Conservation (phyloP, 768 basidiomycete species). For the Solioccasus polychromus region DNA sequence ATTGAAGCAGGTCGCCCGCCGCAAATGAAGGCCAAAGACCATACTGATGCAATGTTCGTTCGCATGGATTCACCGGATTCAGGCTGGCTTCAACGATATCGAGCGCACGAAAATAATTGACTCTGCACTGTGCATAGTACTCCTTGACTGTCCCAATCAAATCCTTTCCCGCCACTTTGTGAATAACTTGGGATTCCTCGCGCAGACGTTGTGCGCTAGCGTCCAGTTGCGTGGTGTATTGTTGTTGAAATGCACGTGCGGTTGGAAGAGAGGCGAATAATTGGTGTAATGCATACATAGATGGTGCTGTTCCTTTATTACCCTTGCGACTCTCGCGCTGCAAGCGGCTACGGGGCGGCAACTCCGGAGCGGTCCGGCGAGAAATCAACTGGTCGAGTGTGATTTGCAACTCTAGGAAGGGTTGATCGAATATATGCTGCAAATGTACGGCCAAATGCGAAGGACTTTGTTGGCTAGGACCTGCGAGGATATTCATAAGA, state of each 20-base stretch:
- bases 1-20: slow-evolving; percentile 25
- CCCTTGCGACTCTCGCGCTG: background rate
- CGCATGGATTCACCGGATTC: slow-evolving; percentile 10
- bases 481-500: background rate
- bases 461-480: background rate
- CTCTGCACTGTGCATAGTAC: background rate
- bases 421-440: background rate
- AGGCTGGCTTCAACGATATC: background rate
- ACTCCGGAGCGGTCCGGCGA: background rate
- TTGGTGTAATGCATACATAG: too few species aligned
- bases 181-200: background rate
- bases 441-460: background rate
- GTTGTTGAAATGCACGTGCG: too few species aligned
- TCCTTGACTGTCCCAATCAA: background rate
- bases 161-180: background rate
- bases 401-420: background rate
- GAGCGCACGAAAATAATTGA: background rate
- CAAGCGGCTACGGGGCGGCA: background rate
- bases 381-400: background rate
- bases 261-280: too few species aligned
- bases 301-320: too few species aligned
- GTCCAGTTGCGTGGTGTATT: too few species aligned
- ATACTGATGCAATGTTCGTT: slow-evolving; percentile 2
- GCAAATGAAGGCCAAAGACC: background rate
- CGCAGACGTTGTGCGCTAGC: slow-evolving; percentile 11